Conservation (phyloP, 2,329 filamentous ascomycete species). For the Apiospora malaysiana region DNA sequence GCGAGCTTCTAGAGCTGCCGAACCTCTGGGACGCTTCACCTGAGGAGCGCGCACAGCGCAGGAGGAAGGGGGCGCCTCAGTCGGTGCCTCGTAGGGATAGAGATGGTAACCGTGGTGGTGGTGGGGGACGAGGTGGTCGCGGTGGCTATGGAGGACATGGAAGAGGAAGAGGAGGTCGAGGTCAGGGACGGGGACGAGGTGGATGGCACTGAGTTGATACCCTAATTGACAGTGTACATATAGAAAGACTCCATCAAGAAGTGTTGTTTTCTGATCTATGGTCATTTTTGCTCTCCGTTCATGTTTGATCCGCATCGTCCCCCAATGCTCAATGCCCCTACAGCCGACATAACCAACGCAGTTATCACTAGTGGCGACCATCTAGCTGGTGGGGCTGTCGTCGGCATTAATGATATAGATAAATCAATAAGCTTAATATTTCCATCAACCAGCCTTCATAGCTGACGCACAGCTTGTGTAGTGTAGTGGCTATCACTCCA, state of each 20-base stretch:
- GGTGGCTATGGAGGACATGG: constrained; percentile 29
- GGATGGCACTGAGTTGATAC: constrained; percentile 17
- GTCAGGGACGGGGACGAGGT: constrained; percentile 7
- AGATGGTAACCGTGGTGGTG: constrained; percentile 39
- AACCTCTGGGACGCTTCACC: constrained; percentile 78
- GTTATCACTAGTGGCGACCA: too few species aligned
- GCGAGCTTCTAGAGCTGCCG: constrained; percentile 74
- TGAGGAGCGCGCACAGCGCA: constrained; percentile 69
- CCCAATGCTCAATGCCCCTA: too few species aligned
- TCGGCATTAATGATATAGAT: too few species aligned
- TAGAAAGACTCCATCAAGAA: neutral
- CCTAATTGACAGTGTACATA: neutral
- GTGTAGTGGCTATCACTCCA: constrained; percentile 17
- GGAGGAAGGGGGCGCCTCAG: constrained; percentile 61
- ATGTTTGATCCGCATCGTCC: too few species aligned
- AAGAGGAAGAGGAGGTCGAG: constrained; percentile 22
- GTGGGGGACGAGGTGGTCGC: constrained; percentile 36
- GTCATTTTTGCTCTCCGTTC: too few species aligned
- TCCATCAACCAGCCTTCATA: too few species aligned
- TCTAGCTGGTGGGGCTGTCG: too few species aligned
- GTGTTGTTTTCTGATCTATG: neutral
- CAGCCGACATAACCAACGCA: too few species aligned
- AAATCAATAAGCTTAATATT: too few species aligned
- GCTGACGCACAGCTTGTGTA: neutral
- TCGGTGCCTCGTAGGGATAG: constrained; percentile 35